Base-by-base conservation (phyloP, 345 rosid genomes). In the Acer negundo region DNA sequence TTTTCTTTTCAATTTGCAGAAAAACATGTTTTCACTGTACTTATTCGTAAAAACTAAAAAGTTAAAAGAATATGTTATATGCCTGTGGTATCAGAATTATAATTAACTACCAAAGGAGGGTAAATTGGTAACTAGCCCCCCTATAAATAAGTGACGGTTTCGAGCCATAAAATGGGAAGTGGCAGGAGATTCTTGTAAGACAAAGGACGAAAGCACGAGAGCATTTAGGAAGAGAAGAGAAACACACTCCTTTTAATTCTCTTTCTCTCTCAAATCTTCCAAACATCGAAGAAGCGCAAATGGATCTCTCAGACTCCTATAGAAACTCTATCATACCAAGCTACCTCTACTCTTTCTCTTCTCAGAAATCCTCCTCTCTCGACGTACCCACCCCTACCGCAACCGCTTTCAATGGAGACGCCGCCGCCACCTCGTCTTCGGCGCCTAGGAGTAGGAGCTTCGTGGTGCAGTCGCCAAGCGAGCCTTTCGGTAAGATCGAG, bases 401-500 rank as follows among this genome's bases (percentile, higher is more conserved):
- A 10, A 1, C 75, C 17, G 53, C 75, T 31, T 69, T 80, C 83
- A 83, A 84, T 75, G 79, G 73, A 20, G 44, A n/a, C 44, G 3
- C 65, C 13, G 40, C 72, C 19, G 16, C 72, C 3, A 44, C 79
- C 0, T 68, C 78, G 16, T 67, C 87, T 11, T 55, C 84, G n/a
- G 65, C 74, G 7, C 12, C 24, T 19, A 59, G 63, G 63, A 72
- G 46, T 51, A 78, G 38, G 62, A 63, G 63, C 75, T 83, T 90
- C 76, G 61, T 82, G 73, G 77, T 90, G 28, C 84, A 89, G 6
- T 85, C 98, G 1, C 97, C 96, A 2, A 85, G 75, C 51, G 97
- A 94, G 89, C 90, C 95, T 0, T 80, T 85, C 13, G 90, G 67
- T 77, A 89, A 78, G 90, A 91, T 97, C 80, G 93, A 85, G 91